These are phyloP conservation scores for Cucumis hystrix DNA, from an alignment of 306 rosid genomes.

Conservation along the genomic window DNA sequence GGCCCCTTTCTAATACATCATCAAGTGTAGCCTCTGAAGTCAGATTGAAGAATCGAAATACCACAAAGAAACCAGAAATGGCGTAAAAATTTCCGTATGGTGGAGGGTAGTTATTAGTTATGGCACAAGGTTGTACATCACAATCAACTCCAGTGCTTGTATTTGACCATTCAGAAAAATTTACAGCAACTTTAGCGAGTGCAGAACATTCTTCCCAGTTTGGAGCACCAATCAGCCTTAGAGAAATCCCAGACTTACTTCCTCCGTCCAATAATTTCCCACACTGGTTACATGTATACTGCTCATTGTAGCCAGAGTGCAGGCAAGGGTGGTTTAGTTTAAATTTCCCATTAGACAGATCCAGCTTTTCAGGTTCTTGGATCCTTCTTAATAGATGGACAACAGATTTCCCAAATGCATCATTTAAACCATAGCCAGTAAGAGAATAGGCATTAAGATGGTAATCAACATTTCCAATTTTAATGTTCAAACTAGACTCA, in stretches of 20 bases:
- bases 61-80: constrained; percentile 89
- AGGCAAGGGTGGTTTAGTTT: constrained; percentile 85
- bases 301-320: constrained; percentile 65
- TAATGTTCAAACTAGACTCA: constrained; percentile 53
- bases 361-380: constrained; percentile 21
- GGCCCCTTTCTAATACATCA: constrained; percentile 73
- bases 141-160: constrained; percentile 51
- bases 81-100: constrained; percentile 73
- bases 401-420: constrained; percentile 84
- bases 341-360: constrained; percentile 21
- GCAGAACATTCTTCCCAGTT: constrained; percentile 72
- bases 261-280: constrained; percentile 21
- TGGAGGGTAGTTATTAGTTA: constrained; percentile 44
- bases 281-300: constrained; percentile 53
- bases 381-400: constrained; percentile 38
- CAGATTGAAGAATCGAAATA: constrained; percentile 74
- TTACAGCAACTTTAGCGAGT: constrained; percentile 59
- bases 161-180: constrained; percentile 80
- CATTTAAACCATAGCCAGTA: constrained; percentile 72
- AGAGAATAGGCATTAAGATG: constrained; percentile 91
- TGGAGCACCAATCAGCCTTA: constrained; percentile 64
- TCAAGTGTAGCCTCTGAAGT: constrained; percentile 66
- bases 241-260: constrained; percentile 29
- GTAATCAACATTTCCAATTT: constrained; percentile 69
- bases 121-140: constrained; percentile 70